Percentiles rank a stretch among this genome's conserved stretches.
These are phyloP conservation scores for Xylaria arbuscula DNA, from an alignment of 2,329 filamentous ascomycete genomes.

Conservation along the genomic window DNA sequence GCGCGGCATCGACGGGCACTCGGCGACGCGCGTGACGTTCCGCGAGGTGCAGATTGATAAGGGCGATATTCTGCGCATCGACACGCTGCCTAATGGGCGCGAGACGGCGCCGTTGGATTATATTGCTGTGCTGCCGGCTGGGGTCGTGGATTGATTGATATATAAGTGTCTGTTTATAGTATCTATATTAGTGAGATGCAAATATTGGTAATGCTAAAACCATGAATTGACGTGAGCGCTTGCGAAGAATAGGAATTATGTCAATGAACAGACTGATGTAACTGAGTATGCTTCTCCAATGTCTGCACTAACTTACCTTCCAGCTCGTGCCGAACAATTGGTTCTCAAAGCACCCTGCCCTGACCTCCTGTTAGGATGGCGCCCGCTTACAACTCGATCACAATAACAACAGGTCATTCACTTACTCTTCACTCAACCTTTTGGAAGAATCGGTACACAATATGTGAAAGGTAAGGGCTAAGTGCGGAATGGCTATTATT, in stretches of 20 bases:
- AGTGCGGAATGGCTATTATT: background rate
- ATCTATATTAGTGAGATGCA: no score
- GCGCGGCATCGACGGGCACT: slow-evolving; percentile 71
- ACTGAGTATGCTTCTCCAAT: no score
- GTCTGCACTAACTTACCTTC: no score
- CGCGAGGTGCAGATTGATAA: slow-evolving; percentile 41
- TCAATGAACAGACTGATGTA: no score
- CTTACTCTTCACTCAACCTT: background rate
- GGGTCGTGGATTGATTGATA: slow-evolving; percentile 61
- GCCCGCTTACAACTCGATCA: background rate
- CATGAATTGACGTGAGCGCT: no score
- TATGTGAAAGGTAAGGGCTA: background rate
- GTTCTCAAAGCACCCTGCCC: no score
- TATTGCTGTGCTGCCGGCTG: slow-evolving; percentile 68
- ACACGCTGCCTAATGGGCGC: slow-evolving; percentile 67
- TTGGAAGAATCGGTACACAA: background rate
- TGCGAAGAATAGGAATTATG: no score
- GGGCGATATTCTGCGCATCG: slow-evolving; percentile 51
- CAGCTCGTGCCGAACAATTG: no score
- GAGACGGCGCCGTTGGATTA: slow-evolving; percentile 77
- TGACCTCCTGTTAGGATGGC: no score
- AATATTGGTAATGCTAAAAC: no score
- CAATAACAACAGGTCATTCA: background rate
- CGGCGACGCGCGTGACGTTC: slow-evolving; percentile 70
- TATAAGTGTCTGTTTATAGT: background rate